A percentile compares a stretch with the other conserved stretches of the same genome.
These are phyloP conservation scores for Crithidia sp. DNA, from an alignment of 208 protist genomes.

Conservation along the genomic window DNA sequence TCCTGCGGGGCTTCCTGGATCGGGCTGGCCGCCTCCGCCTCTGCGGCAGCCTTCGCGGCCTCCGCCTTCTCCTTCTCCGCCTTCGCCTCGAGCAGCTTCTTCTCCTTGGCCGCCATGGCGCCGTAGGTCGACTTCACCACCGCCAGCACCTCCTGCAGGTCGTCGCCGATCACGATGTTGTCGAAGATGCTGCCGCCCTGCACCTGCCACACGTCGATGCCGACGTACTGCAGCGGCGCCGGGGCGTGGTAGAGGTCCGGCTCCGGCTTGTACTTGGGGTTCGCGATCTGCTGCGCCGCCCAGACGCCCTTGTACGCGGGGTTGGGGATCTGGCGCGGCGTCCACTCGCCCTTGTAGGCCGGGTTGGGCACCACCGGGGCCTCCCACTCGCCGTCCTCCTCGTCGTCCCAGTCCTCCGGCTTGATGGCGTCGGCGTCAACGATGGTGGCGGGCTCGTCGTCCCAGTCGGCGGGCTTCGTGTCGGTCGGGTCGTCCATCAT, in stretches of 20 bases:
- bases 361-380: conserved; percentile 88
- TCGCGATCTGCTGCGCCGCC: conserved; percentile 86
- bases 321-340: conserved; percentile 87
- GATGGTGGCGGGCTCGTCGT: conserved; percentile 81
- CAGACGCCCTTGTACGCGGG: conserved; percentile 96
- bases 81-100: conserved; percentile 5
- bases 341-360: conserved; percentile 91
- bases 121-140: conserved; percentile 34
- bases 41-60: not conserved
- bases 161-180: conserved; percentile 94
- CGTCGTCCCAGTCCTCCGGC: conserved; percentile 94
- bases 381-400: conserved; percentile 89
- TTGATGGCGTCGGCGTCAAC: conserved; percentile 89
- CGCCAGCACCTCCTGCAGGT: conserved; percentile 82
- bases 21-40: not conserved
- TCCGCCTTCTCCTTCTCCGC: conserved; percentile 17
- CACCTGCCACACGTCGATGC: conserved; percentile 97
- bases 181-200: conserved; percentile 96
- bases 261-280: conserved; percentile 90
- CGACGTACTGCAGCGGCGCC: conserved; percentile 79
- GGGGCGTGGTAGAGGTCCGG: conserved; percentile 69
- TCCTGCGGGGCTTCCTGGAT: not conserved
- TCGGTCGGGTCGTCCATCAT: conserved; percentile 91
- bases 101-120: conserved; percentile 33
- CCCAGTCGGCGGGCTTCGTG: conserved; percentile 93